These are phyloP conservation scores for Dactylellina haptotyla DNA, from an alignment of 2,329 filamentous ascomycete species.

Conservation along the genomic window DNA sequence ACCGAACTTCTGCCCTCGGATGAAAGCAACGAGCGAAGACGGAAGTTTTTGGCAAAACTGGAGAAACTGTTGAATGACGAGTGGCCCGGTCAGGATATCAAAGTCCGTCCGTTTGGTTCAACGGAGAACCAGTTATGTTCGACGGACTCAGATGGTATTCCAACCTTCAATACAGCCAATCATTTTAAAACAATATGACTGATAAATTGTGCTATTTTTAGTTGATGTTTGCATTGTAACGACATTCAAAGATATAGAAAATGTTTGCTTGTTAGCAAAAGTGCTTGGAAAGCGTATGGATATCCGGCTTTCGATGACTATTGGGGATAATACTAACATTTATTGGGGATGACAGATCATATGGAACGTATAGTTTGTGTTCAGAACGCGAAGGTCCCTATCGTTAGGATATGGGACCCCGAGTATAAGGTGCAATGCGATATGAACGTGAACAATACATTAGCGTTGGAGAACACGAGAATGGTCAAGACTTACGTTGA, in stretches of 20 bases:
- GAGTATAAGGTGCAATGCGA: constrained; percentile 89
- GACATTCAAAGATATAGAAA: constrained; percentile 84
- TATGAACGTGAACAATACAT: constrained; percentile 98
- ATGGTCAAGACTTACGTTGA: constrained; percentile 98
- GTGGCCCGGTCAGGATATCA: constrained; percentile 91
- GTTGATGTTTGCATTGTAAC: constrained; percentile 99
- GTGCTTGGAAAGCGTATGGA: constrained; percentile 78
- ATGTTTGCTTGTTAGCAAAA: constrained; percentile 88
- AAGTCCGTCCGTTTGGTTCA: constrained; percentile 95
- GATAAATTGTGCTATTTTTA: constrained; percentile 60
- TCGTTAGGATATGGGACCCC: constrained; percentile 98
- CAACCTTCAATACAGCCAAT: too few species aligned
- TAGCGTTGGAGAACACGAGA: constrained; percentile 93
- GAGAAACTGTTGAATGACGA: constrained; percentile 87
- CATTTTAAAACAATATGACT: constrained; percentile 8
- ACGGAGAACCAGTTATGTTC: constrained; percentile 95
- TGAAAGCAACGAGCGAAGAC: constrained; percentile 79
- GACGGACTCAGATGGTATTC: constrained; percentile 92
- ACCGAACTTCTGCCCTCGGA: constrained; percentile 82
- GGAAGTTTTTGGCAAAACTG: constrained; percentile 83
- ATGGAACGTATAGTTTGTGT: constrained; percentile 98
- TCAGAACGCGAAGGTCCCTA: constrained; percentile 92
- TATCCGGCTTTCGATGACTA: constrained; percentile 1
- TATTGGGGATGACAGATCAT: constrained; percentile 72
- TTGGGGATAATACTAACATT: constrained; percentile 51